Evolutionary conservation across 768 basidiomycete species (phyloP).

Genomic region (Phanerochaete carnosa): DNA sequence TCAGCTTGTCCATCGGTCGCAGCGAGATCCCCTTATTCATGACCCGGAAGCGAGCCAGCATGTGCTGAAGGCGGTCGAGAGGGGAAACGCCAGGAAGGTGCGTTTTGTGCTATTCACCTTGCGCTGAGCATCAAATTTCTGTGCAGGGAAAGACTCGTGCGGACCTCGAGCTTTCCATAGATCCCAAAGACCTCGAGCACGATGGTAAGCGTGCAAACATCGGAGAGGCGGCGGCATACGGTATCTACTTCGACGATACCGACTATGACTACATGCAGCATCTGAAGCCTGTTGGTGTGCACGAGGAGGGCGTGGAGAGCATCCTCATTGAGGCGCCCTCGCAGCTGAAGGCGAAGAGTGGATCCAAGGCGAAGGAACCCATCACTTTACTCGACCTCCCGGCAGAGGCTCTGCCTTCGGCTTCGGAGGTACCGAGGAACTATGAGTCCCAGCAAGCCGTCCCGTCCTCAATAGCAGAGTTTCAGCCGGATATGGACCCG

Average conservation of each 20-base stretch:
- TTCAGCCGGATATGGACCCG: constrained; percentile 96
- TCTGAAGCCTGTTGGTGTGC: constrained; percentile 70
- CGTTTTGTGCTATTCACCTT: background rate
- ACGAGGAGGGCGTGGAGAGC: constrained; percentile 80
- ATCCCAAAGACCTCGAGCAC: constrained; percentile 44
- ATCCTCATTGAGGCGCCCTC: constrained; percentile 76
- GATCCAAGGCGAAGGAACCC: constrained; percentile 35
- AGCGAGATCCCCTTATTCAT: constrained; percentile 92
- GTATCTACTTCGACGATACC: constrained; percentile 92
- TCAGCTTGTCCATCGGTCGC: constrained; percentile 95
- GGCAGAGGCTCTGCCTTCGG: constrained; percentile 68
- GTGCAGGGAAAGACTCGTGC: constrained; percentile 74
- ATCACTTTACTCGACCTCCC: constrained; percentile 60
- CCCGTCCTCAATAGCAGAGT: constrained; percentile 79
- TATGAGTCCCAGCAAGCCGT: constrained; percentile 77
- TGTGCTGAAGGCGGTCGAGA: constrained; percentile 82
- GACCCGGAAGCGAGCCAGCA: constrained; percentile 86
- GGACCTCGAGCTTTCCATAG: constrained; percentile 65
- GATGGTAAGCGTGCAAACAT: constrained; percentile 49
- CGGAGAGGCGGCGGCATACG: constrained; percentile 88
- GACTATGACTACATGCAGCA: constrained; percentile 99
- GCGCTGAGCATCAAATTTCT: background rate
- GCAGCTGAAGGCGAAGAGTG: constrained; percentile 36
- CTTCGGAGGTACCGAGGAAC: constrained; percentile 67
- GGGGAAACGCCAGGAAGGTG: constrained; percentile 71